A percentile compares a stretch with the other conserved stretches of the same genome.
phyloP scores from a whole-genome alignment of 352 stramenopile species.

The Phytophthora sp. region DNA sequence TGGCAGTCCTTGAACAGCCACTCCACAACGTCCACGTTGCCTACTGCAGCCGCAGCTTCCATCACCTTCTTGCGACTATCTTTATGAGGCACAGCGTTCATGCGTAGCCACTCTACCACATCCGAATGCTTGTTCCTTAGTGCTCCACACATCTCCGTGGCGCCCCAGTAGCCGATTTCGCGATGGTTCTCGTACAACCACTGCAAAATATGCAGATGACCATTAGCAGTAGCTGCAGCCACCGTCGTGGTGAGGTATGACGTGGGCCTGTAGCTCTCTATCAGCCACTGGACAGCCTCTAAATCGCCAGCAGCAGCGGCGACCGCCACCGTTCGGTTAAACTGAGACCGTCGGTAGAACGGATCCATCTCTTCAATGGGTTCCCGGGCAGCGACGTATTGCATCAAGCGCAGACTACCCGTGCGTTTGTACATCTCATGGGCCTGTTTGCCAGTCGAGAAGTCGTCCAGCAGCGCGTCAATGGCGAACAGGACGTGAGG shows the following conservation, averaged over 20 bases:
- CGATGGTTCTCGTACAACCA: constrained; percentile 32
- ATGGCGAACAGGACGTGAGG: constrained; percentile 29
- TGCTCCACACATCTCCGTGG: constrained; percentile 41
- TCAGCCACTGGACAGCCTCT: constrained; percentile 26
- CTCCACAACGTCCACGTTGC: constrained; percentile 40
- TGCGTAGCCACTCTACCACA: constrained; percentile 35
- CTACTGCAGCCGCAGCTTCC: constrained; percentile 35
- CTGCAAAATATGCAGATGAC: constrained; percentile 33
- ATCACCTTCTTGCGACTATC: constrained; percentile 46
- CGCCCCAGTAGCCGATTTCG: constrained; percentile 36
- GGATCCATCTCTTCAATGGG: constrained; percentile 26
- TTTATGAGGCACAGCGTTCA: constrained; percentile 25
- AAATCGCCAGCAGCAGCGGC: constrained; percentile 31
- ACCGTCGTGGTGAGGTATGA: constrained; percentile 33
- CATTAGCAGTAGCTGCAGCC: constrained; percentile 28
- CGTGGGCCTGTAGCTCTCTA: constrained; percentile 28
- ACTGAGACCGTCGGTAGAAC: constrained; percentile 31
- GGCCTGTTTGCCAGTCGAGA: constrained; percentile 23
- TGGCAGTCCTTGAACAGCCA: constrained; percentile 32
- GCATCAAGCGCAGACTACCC: constrained; percentile 31
- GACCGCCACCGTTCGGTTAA: constrained; percentile 28
- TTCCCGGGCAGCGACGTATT: constrained; percentile 38
- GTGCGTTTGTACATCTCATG: constrained; percentile 32
- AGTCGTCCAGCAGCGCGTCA: constrained; percentile 33
- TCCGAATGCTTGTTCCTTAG: constrained; percentile 27